Conservation (phyloP, 768 basidiomycete genomes). For the Paxillus ammoniavirescens region DNA sequence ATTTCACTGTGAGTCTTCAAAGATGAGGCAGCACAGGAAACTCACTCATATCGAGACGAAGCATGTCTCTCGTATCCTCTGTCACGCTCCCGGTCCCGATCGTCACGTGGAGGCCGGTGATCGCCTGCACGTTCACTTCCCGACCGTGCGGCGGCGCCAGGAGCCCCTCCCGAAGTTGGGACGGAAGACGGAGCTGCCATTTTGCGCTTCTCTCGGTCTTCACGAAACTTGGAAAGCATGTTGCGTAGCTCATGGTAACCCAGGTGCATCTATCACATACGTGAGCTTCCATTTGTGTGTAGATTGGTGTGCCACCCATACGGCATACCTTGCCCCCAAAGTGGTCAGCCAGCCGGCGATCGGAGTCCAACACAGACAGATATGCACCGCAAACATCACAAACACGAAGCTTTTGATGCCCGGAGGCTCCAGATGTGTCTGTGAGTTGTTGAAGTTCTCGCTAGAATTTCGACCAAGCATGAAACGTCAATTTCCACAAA, state of each 20-base stretch:
- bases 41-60: constrained; percentile 74
- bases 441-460: constrained; percentile 94
- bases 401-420: constrained; percentile 99
- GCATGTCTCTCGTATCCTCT: constrained; percentile 69
- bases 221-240: constrained; percentile 87
- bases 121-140: constrained; percentile 47
- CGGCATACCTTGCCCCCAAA: constrained; percentile 94
- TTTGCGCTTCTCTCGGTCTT: constrained; percentile 82
- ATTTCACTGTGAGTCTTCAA: constrained; percentile 11
- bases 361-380: constrained; percentile 95
- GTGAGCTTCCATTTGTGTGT: constrained; percentile 27
- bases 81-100: constrained; percentile 65
- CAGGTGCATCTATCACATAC: constrained; percentile 82
- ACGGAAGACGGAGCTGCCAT: constrained; percentile 48
- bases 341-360: constrained; percentile 97
- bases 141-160: constrained; percentile 40
- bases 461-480: constrained; percentile 35
- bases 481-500: constrained; percentile 8
- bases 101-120: constrained; percentile 60
- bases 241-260: constrained; percentile 98
- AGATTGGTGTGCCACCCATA: constrained; percentile 15
- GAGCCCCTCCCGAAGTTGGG: constrained; percentile 36
- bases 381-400: constrained; percentile 99
- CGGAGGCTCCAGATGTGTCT: constrained; percentile 97
- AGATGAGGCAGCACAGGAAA: constrained; percentile 23